Evolutionary conservation across 2,329 filamentous ascomycete species (phyloP).

Genomic region (Fusarium poae): DNA sequence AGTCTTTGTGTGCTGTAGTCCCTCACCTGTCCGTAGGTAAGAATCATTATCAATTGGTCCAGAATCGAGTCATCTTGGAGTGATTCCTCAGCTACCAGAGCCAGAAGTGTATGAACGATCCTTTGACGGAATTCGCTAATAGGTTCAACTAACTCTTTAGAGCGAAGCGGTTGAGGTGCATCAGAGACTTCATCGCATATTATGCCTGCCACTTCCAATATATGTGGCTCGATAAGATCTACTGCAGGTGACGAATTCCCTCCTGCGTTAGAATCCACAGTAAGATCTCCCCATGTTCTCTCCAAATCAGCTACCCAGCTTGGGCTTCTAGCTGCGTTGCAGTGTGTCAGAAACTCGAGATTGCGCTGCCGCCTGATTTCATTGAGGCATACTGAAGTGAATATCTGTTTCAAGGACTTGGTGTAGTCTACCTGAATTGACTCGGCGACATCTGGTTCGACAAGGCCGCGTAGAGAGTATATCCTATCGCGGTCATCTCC

Average conservation of each 20-base stretch:
- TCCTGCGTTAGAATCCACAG: not conserved
- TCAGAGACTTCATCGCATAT: not conserved
- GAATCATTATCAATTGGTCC: not conserved
- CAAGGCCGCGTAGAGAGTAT: not conserved
- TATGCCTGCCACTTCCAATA: not conserved
- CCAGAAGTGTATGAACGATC: not conserved
- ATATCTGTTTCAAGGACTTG: not conserved
- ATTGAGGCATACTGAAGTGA: not conserved
- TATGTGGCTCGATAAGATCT: not conserved
- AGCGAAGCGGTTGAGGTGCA: not conserved
- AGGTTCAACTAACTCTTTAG: not conserved
- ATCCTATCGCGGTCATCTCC: conserved; percentile 1
- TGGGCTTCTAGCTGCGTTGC: not conserved
- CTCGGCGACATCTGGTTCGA: not conserved
- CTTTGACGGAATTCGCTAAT: not conserved
- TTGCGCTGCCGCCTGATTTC: not conserved
- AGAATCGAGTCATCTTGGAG: not conserved
- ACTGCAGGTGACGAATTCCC: not conserved
- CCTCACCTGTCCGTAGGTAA: not conserved
- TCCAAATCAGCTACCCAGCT: conserved; percentile 6
- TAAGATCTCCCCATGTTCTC: fast-evolving
- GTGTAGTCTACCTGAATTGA: not conserved
- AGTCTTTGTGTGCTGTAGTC: not conserved
- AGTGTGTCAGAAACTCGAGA: not conserved
- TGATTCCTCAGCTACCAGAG: not conserved